A percentile compares a stretch with the other conserved stretches of the same genome.
phyloP scores from a whole-genome alignment of 1,139 yeast species.

The Yamadazyma spencermartinsiae region DNA sequence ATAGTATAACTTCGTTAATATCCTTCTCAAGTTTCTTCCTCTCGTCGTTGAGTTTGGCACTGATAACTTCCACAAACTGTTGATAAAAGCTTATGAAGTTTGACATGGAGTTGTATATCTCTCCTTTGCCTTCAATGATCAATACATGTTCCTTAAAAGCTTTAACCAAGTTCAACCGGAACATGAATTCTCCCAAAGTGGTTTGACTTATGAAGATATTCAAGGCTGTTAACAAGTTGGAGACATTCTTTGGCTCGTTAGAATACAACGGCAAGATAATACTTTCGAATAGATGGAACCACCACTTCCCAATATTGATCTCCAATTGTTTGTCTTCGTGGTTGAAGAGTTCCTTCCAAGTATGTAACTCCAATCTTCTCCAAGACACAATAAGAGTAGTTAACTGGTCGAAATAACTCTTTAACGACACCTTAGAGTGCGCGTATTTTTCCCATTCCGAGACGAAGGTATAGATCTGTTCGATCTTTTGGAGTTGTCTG shows the following conservation, averaged over 20 bases:
- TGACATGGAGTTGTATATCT: slow-evolving; percentile 44
- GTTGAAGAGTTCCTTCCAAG: slow-evolving; percentile 79
- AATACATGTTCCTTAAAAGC: slow-evolving; percentile 60
- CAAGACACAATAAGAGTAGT: slow-evolving; percentile 78
- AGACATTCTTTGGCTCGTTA: slow-evolving; percentile 23
- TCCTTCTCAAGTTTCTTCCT: slow-evolving; percentile 71
- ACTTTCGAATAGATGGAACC: slow-evolving; percentile 87
- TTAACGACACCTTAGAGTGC: slow-evolving; percentile 69
- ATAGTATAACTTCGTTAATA: slow-evolving; percentile 74
- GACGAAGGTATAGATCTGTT: slow-evolving; percentile 78
- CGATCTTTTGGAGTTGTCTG: slow-evolving; percentile 75
- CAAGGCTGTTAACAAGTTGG: slow-evolving; percentile 64
- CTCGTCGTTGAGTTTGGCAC: slow-evolving; percentile 42
- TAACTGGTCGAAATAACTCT: slow-evolving; percentile 52
- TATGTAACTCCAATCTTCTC: slow-evolving; percentile 82
- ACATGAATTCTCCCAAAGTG: slow-evolving; percentile 67
- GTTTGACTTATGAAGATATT: slow-evolving; percentile 76
- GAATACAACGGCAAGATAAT: slow-evolving; percentile 51
- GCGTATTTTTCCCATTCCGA: slow-evolving; percentile 97
- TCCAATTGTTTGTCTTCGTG: slow-evolving; percentile 61
- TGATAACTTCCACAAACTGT: slow-evolving; percentile 58
- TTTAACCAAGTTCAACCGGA: slow-evolving; percentile 56
- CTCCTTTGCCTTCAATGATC: slow-evolving; percentile 22
- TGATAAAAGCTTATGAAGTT: slow-evolving; percentile 67
- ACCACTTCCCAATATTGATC: slow-evolving; percentile 71